These are phyloP conservation scores for Paecilomyces sp. DNA, from an alignment of 2,329 filamentous ascomycete genomes.

Conservation along the genomic window DNA sequence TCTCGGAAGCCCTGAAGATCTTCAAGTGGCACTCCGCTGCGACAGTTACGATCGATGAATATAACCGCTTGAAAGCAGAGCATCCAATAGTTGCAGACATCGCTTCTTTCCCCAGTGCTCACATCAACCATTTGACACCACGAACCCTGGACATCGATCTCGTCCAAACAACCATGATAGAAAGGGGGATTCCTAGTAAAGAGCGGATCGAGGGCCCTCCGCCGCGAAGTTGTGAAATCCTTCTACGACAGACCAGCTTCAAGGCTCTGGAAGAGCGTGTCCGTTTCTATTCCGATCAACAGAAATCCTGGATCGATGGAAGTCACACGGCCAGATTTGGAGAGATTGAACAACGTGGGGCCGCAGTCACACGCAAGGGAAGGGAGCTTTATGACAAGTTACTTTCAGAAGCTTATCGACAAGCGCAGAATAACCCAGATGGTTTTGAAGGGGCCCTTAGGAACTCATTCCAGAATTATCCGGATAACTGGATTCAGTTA, in stretches of 20 bases:
- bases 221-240: constrained; percentile 34
- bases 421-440: constrained; percentile 9
- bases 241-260: constrained; percentile 50
- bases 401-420: constrained; percentile 19
- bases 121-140: constrained; percentile 51
- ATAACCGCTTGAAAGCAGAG: constrained; percentile 34
- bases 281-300: constrained; percentile 24
- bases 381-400: constrained; percentile 41
- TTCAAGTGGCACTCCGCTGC: constrained; percentile 35
- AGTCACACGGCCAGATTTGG: constrained; percentile 46
- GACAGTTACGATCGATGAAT: constrained; percentile 34
- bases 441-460: constrained; percentile 14
- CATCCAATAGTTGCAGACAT: constrained; percentile 46
- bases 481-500: constrained; percentile 37
- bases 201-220: constrained; percentile 48
- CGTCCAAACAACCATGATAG: constrained; percentile 38
- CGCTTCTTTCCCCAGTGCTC: constrained; percentile 35
- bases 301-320: constrained; percentile 19
- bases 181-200: constrained; percentile 38
- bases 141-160: constrained; percentile 43
- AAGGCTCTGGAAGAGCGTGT: constrained; percentile 44
- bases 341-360: constrained; percentile 48
- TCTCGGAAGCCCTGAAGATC: constrained; percentile 32
- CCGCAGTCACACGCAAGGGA: constrained; percentile 42
- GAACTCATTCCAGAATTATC: constrained; percentile 30